These are phyloP conservation scores for Cladosporium velox DNA, from an alignment of 2,329 filamentous ascomycete genomes.

Conservation along the genomic window DNA sequence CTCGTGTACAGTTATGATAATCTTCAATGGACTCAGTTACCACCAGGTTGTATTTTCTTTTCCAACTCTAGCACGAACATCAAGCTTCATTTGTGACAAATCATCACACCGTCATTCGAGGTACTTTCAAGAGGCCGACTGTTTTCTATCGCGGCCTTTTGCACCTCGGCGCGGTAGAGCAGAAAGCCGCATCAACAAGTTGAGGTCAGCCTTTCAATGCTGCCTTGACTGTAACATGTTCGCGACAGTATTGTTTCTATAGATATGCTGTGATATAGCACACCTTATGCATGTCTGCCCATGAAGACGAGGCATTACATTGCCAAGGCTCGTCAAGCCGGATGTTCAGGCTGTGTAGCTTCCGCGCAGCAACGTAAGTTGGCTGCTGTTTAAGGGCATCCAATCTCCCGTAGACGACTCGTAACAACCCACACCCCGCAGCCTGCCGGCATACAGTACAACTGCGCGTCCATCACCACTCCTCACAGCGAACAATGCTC, in stretches of 20 bases:
- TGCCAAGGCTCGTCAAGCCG: conserved; percentile 1
- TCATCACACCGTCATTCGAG: conserved; percentile 17
- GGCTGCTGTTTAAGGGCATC: neutral
- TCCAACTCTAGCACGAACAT: neutral
- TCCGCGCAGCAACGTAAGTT: conserved; percentile 4
- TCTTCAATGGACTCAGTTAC: conserved; percentile 7
- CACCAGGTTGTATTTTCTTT: neutral
- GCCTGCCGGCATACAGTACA: conserved; percentile 12
- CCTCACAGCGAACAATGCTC: conserved; percentile 14
- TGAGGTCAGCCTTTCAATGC: conserved; percentile 29
- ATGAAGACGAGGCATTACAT: neutral
- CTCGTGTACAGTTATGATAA: conserved; percentile 9
- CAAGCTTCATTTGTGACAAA: neutral
- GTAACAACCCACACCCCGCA: conserved; percentile 11
- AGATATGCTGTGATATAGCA: neutral
- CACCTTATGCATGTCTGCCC: neutral
- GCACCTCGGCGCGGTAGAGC: conserved; percentile 35
- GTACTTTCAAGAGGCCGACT: conserved; percentile 26
- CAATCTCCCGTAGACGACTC: conserved; percentile 18
- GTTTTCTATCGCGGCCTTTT: conserved; percentile 28
- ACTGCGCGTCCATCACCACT: conserved; percentile 1
- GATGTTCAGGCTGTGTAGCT: neutral
- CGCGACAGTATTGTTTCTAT: neutral
- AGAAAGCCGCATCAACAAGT: conserved; percentile 36
- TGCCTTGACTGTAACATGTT: conserved; percentile 37